Conservation (phyloP, 116 monocot genomes). For the Cymodocea nodosa region DNA sequence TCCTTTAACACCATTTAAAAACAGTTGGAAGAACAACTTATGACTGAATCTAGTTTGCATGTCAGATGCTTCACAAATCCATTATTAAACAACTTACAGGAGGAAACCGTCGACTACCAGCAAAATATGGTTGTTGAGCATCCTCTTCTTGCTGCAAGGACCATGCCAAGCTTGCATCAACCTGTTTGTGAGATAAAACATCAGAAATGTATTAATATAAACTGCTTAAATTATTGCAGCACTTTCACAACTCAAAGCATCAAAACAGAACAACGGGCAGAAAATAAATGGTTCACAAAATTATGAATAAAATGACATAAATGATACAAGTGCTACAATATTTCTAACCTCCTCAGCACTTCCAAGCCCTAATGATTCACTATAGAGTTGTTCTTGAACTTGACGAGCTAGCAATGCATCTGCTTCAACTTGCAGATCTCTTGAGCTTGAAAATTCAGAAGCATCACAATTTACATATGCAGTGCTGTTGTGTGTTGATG, state of each 20-base stretch:
- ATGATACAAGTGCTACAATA: no score
- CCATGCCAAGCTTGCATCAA: constrained; percentile 49
- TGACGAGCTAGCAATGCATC: constrained; percentile 55
- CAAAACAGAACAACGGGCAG: neutral
- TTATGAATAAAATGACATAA: neutral
- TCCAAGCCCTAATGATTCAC: constrained; percentile 24
- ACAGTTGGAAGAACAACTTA: neutral
- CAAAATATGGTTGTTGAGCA: constrained; percentile 6
- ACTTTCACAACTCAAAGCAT: no score
- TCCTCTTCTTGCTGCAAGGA: constrained; percentile 48
- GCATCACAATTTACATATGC: neutral
- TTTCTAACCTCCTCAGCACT: constrained; percentile 23
- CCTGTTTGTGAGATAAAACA: constrained; percentile 14
- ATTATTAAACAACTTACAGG: constrained; percentile 27
- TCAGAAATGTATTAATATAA: neutral
- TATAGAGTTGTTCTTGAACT: constrained; percentile 57
- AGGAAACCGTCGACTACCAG: constrained; percentile 12
- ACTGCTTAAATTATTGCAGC: no score
- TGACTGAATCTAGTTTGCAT: neutral
- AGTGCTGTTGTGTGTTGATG: constrained; percentile 1
- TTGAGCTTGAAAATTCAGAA: constrained; percentile 14
- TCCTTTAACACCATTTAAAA: neutral
- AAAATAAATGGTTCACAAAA: neutral
- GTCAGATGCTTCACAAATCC: neutral
- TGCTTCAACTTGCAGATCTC: constrained; percentile 45